Evolutionary conservation across 805 yeast genomes (phyloP).

Genomic region (Nakazawaea laoshanensis): DNA sequence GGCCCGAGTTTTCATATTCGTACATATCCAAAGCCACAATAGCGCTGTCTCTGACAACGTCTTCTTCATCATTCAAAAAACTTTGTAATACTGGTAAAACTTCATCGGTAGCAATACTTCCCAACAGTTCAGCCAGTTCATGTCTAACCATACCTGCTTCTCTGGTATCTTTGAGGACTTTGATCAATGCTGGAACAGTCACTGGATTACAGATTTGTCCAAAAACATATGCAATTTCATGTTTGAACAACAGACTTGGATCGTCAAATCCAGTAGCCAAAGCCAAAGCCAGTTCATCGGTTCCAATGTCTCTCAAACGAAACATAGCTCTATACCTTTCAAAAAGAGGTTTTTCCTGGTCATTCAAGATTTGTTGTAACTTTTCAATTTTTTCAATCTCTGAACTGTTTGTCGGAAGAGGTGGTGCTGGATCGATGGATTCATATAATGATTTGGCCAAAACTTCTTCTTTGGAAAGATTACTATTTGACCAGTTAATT

Average conservation of each 20-base stretch:
- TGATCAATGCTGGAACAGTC: conserved; percentile 79
- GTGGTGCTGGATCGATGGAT: conserved; percentile 98
- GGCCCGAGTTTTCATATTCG: conserved; percentile 83
- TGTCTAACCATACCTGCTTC: conserved; percentile 99
- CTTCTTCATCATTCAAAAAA: conserved; percentile 73
- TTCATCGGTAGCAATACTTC: conserved; percentile 93
- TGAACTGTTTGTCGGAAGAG: conserved; percentile 52
- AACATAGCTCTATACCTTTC: conserved; percentile 98
- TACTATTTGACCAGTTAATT: conserved; percentile 85
- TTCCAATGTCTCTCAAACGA: conserved; percentile 89
- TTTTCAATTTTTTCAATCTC: conserved; percentile 40
- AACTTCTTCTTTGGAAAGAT: conserved; percentile 52
- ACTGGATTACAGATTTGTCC: conserved; percentile 95
- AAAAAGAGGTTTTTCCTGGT: conserved; percentile 71
- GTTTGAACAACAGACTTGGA: conserved; percentile 89
- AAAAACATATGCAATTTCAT: conserved; percentile 96
- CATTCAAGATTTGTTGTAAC: conserved; percentile 62
- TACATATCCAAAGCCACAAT: conserved; percentile 97
- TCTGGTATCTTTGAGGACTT: conserved; percentile 63
- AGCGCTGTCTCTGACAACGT: conserved; percentile 94
- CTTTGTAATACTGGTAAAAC: conserved; percentile 81
- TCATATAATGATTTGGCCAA: conserved; percentile 72
- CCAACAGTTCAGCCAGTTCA: conserved; percentile 98
- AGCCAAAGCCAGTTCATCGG: conserved; percentile 88
- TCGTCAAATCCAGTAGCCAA: conserved; percentile 86